Evolutionary conservation across 805 yeast genomes (phyloP).

Genomic region (Candida pini): DNA sequence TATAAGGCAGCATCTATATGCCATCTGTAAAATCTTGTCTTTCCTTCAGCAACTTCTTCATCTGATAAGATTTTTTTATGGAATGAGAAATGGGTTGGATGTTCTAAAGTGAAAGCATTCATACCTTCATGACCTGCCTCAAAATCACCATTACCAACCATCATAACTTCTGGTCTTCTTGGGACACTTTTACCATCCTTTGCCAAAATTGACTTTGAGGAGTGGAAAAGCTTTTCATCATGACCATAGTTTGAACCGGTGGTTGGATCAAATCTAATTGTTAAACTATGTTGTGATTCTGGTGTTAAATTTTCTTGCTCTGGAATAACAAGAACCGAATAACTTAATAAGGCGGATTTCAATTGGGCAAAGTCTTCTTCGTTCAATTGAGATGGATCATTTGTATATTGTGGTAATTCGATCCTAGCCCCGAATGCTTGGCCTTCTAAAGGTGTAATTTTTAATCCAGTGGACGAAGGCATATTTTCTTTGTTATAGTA

Average conservation of each 20-base stretch:
- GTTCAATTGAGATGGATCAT: conserved; percentile 65
- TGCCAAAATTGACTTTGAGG: conserved; percentile 59
- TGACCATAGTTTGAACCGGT: conserved; percentile 73
- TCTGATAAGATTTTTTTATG: conserved; percentile 62
- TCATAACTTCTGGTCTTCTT: conserved; percentile 82
- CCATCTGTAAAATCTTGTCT: conserved; percentile 88
- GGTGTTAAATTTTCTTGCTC: conserved; percentile 65
- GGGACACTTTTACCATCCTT: conserved; percentile 81
- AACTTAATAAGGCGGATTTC: conserved; percentile 56
- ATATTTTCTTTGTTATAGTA: too few relatives aligned
- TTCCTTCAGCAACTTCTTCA: conserved; percentile 55
- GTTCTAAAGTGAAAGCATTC: conserved; percentile 58
- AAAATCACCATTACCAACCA: conserved; percentile 77
- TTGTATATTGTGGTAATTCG: conserved; percentile 58
- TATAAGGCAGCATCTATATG: conserved; percentile 89
- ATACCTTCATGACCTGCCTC: conserved; percentile 34
- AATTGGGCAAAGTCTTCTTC: conserved; percentile 60
- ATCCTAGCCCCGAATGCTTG: conserved; percentile 68
- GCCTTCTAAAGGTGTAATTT: conserved; percentile 41
- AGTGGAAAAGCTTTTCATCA: conserved; percentile 65
- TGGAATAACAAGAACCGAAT: conserved; percentile 74
- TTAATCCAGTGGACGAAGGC: conserved; percentile 23
- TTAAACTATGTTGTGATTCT: conserved; percentile 66
- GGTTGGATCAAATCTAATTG: conserved; percentile 75
- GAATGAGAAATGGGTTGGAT: conserved; percentile 80